Conservation (phyloP, 495 filamentous ascomycete genomes). For the Penicillium manginii region DNA sequence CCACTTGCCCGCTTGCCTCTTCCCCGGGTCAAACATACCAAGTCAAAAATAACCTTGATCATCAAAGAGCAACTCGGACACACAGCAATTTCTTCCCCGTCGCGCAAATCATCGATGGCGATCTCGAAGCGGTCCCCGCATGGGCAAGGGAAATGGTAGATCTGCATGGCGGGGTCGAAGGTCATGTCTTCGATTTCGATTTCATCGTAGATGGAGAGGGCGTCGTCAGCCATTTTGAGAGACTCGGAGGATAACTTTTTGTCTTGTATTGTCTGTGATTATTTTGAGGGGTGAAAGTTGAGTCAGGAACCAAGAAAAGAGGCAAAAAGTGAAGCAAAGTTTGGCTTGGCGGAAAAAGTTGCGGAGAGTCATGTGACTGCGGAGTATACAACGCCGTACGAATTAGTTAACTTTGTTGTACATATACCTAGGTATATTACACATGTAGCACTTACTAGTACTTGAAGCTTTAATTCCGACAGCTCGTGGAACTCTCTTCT, state of each 20-base stretch:
- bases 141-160: constrained; percentile 95
- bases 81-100: constrained; percentile 89
- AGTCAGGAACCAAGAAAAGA: background rate
- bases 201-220: constrained; percentile 87
- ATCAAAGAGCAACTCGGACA: constrained; percentile 96
- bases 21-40: constrained; percentile 55
- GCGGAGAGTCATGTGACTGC: constrained; percentile 37
- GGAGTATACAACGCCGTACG: constrained; percentile 9
- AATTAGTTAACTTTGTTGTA: too few species aligned
- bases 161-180: constrained; percentile 77
- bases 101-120: constrained; percentile 77
- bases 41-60: constrained; percentile 92
- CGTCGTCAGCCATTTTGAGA: constrained; percentile 66
- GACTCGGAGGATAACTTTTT: background rate
- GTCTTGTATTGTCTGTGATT: constrained; percentile 2
- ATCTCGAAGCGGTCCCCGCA: constrained; percentile 99
- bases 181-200: constrained; percentile 99
- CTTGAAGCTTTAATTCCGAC: too few species aligned
- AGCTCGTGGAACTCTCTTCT: too few species aligned
- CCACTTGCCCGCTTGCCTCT: background rate
- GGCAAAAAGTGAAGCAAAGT: constrained; percentile 21
- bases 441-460: too few species aligned
- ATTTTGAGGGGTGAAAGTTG: background rate
- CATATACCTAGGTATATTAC: too few species aligned
- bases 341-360: constrained; percentile 20